These are phyloP conservation scores for Chalciporus pseudorubinellus DNA, from an alignment of 768 basidiomycete species.

Conservation along the genomic window DNA sequence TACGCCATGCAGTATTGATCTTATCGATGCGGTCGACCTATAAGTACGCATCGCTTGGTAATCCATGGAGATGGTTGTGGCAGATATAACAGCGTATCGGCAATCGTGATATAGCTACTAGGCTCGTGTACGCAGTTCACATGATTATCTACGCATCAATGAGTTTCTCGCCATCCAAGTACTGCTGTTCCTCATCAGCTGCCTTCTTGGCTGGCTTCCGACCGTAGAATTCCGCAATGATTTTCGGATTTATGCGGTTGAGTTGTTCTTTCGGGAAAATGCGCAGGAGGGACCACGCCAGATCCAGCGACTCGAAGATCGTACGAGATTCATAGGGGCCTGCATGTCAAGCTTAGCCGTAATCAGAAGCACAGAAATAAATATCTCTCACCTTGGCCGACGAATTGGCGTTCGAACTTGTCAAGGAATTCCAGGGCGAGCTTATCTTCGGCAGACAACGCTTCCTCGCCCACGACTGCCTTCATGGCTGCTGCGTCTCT, in stretches of 20 bases:
- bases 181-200: conserved; percentile 41
- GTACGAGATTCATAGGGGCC: conserved; percentile 93
- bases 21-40: conserved; percentile 20
- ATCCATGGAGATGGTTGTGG: background rate
- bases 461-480: conserved; percentile 98
- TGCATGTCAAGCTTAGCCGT: conserved; percentile 29
- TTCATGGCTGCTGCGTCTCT: conserved; percentile 98
- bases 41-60: background rate
- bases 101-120: background rate
- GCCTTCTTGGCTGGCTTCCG: conserved; percentile 75
- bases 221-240: conserved; percentile 89
- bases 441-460: conserved; percentile 92
- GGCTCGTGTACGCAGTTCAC: conserved; percentile 4
- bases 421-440: conserved; percentile 96
- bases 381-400: conserved; percentile 76
- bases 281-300: conserved; percentile 94
- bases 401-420: conserved; percentile 97
- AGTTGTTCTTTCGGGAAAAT: conserved; percentile 99
- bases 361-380: conserved; percentile 5
- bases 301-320: conserved; percentile 95
- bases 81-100: conserved; percentile 1
- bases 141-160: conserved; percentile 54
- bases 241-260: conserved; percentile 97
- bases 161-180: conserved; percentile 47
- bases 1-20: conserved; percentile 12